Evolutionary conservation across 2,329 filamentous ascomycete species (phyloP), one percentile per base, ranked within the genome.

Genomic region (Raffaelea ambrosiae): DNA sequence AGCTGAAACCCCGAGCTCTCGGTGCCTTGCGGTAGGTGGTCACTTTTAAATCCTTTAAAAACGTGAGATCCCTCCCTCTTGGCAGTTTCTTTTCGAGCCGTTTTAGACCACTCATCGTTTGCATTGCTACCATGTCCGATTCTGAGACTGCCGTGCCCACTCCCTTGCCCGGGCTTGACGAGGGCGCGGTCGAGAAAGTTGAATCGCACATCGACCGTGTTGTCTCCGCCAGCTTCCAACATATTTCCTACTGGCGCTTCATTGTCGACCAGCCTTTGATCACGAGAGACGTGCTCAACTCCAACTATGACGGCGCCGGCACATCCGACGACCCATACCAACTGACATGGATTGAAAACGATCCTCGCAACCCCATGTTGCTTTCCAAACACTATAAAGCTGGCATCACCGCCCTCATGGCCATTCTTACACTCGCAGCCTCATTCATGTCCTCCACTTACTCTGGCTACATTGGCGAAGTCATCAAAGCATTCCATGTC

Each of bases 381-480:
- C 22, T 48, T 10, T 8, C 42, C 3, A n/a, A 35, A 10, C 3
- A 5, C n/a, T 35, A 14, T 14, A 23, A 20, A 16, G n/a, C 11
- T 9, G 16, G 23, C 20, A 35, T 44, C 18, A 31, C 46, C n/a
- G 36, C 5, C 3, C 35, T 48, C 18, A 22, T 40, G 26, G 35
- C 47, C 3, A 22, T 19, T 14, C 18, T 41, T 14, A 48, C 47
- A 13, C n/a, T 48, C 14, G 47, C 47, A 5, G 47, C 29, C 3
- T 14, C 47, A 8, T 48, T 48, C 29, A 38, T 38, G 36, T 36
- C 26, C 1, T 48, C 47, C 9, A 22, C 29, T 1, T 48, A 48
- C 43, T 22, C 43, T 14, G 29, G 47, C 26, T 4, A 5, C 29
- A 35, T 48, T 16, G 21, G 18, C 3, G 19, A 42, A 4, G 10